Evolutionary conservation across 1,284 basidiomycete species (phyloP).

Genomic region (Cryptococcus sp.): DNA sequence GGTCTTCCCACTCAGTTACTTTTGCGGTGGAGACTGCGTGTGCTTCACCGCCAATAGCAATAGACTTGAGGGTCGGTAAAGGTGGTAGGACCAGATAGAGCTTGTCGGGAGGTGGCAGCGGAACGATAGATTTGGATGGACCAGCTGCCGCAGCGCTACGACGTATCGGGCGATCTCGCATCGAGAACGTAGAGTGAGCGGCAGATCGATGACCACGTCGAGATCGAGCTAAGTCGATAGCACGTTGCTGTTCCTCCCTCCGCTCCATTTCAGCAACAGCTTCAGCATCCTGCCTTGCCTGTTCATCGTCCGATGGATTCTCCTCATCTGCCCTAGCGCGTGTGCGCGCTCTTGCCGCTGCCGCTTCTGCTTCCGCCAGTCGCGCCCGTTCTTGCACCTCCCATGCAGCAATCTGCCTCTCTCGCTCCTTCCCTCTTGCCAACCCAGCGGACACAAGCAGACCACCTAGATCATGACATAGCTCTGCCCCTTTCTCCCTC

Average conservation of each 20-base stretch:
- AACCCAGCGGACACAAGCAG: constrained; percentile 45
- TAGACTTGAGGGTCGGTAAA: constrained; percentile 43
- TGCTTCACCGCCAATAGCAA: constrained; percentile 52
- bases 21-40: constrained; percentile 30
- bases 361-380: constrained; percentile 33
- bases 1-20: constrained; percentile 43
- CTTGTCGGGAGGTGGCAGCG: constrained; percentile 38
- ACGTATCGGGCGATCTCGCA: constrained; percentile 42
- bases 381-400: constrained; percentile 41
- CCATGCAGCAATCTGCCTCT: constrained; percentile 47
- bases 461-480: constrained; percentile 47
- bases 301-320: constrained; percentile 13
- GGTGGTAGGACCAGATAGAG: constrained; percentile 51
- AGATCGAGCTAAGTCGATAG: constrained; percentile 35
- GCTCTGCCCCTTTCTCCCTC: constrained; percentile 43
- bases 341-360: constrained; percentile 6
- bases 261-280: constrained; percentile 17
- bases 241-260: constrained; percentile 25
- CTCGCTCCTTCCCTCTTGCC: constrained; percentile 46
- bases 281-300: constrained; percentile 19
- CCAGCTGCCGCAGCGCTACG: constrained; percentile 12
- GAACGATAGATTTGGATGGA: constrained; percentile 13
- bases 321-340: constrained; percentile 8
- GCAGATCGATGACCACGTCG: constrained; percentile 48
- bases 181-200: constrained; percentile 46